A percentile compares a stretch with the other conserved stretches of the same genome.
phyloP scores from a whole-genome alignment of 306 rosid genomes.

The Vigna nakashimae region DNA sequence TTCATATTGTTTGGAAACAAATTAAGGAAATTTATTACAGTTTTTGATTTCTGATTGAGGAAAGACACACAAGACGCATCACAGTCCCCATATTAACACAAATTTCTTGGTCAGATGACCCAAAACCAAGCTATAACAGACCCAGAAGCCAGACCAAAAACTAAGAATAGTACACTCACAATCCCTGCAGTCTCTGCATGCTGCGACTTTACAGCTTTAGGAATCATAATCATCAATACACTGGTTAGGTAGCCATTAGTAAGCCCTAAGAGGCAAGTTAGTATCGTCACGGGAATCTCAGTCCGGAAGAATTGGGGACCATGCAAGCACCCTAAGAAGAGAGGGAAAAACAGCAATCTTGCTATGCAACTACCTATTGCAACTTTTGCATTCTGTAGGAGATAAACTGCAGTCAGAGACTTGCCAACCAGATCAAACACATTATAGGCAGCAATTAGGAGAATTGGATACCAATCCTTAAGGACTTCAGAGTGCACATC shows the following conservation, averaged over 20 bases:
- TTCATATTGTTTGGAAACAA: constrained; percentile 27
- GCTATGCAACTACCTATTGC: constrained; percentile 65
- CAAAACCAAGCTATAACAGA: constrained; percentile 89
- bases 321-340: constrained; percentile 80
- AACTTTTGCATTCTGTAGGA: constrained; percentile 66
- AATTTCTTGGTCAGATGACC: constrained; percentile 64
- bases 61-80: constrained; percentile 26
- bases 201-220: constrained; percentile 74
- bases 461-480: constrained; percentile 83
- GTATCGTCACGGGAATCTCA: constrained; percentile 74
- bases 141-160: constrained; percentile 78
- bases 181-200: constrained; percentile 88
- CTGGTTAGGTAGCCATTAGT: constrained; percentile 91
- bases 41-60: constrained; percentile 21
- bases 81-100: constrained; percentile 16
- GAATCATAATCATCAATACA: constrained; percentile 83
- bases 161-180: constrained; percentile 72
- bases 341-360: constrained; percentile 83
- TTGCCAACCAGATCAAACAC: constrained; percentile 92
- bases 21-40: constrained; percentile 4
- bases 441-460: constrained; percentile 74
- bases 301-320: constrained; percentile 82
- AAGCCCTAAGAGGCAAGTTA: constrained; percentile 84
- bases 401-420: constrained; percentile 69
- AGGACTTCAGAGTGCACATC: constrained; percentile 85